These are phyloP conservation scores for Gossypioides kirkii DNA, from an alignment of 345 rosid genomes.

Conservation along the genomic window DNA sequence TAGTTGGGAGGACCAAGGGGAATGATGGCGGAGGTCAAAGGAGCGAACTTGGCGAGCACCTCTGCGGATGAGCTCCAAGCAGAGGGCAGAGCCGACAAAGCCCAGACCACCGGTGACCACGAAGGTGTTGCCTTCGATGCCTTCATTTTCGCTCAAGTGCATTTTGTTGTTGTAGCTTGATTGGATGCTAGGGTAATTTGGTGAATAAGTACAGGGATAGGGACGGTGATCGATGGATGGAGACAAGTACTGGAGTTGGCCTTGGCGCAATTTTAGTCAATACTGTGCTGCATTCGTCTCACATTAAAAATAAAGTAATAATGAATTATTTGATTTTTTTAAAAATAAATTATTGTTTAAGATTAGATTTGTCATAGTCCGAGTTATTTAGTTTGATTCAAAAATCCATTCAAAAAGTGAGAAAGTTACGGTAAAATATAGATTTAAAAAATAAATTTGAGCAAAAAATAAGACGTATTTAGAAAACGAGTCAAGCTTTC, in stretches of 20 bases:
- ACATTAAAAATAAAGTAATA: too few relatives aligned
- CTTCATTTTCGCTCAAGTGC: slow-evolving; percentile 94
- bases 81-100: slow-evolving; percentile 79
- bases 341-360: too few relatives aligned
- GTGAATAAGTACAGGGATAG: too few relatives aligned
- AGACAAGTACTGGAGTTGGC: neutral
- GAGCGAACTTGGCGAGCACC: slow-evolving; percentile 85
- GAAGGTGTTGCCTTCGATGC: slow-evolving; percentile 68
- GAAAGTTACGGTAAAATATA: too few relatives aligned
- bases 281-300: neutral
- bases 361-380: too few relatives aligned
- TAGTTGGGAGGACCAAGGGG: slow-evolving; percentile 70
- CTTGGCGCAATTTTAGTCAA: neutral
- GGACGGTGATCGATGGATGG: neutral
- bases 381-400: too few relatives aligned
- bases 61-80: slow-evolving; percentile 71
- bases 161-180: slow-evolving; percentile 20
- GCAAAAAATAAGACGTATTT: too few relatives aligned
- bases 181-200: neutral
- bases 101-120: slow-evolving; percentile 85
- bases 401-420: too few relatives aligned
- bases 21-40: slow-evolving; percentile 56
- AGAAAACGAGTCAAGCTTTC: too few relatives aligned
- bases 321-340: too few relatives aligned
- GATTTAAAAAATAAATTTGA: too few relatives aligned